Evolutionary conservation across 805 yeast species (phyloP).

Genomic region (Teunomyces funiuensis): DNA sequence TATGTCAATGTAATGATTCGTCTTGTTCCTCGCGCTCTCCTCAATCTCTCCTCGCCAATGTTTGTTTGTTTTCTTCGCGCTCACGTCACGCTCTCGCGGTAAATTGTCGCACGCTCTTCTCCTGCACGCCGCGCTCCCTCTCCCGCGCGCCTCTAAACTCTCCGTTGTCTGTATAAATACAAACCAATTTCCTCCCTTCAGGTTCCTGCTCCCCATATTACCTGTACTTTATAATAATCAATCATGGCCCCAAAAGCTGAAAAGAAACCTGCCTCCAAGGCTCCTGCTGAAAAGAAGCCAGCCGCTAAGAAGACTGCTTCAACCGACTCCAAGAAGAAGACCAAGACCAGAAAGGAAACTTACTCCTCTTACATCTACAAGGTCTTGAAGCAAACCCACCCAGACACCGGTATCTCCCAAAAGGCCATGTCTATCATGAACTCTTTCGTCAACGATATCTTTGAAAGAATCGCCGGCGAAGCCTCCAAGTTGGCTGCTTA

Average conservation of each 20-base stretch:
- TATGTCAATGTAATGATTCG: slow-evolving; percentile 1
- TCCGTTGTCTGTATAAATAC: slow-evolving; percentile 4
- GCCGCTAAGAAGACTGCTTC: slow-evolving; percentile 81
- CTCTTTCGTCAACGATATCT: slow-evolving; percentile 96
- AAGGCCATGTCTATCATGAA: slow-evolving; percentile 98
- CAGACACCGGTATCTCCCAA: slow-evolving; percentile 99
- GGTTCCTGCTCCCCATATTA: slow-evolving; percentile 1
- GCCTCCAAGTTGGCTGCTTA: slow-evolving; percentile 98
- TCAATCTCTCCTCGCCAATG: slow-evolving; percentile 2
- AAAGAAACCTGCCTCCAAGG: slow-evolving; percentile 89
- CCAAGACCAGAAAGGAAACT: slow-evolving; percentile 96
- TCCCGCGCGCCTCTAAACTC: slow-evolving; percentile 4
- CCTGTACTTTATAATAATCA: slow-evolving; percentile 4
- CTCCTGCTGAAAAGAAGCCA: slow-evolving; percentile 95
- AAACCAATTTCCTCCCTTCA: slow-evolving; percentile 4
- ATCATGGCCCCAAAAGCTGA: slow-evolving; percentile 47
- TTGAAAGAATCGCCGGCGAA: slow-evolving; percentile 96
- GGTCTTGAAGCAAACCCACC: slow-evolving; percentile 98
- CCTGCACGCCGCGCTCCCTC: slow-evolving; percentile 5
- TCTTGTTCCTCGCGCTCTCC: slow-evolving; percentile 4
- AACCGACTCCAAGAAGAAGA: slow-evolving; percentile 83
- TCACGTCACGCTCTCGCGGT: slow-evolving; percentile 4
- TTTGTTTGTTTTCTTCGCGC: slow-evolving; percentile 5
- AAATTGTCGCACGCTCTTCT: slow-evolving; percentile 4
- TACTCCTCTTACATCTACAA: slow-evolving; percentile 98